phyloP scores from a whole-genome alignment of 2,329 filamentous ascomycete genomes.

The Neofusicoccum kwambonambiense region DNA sequence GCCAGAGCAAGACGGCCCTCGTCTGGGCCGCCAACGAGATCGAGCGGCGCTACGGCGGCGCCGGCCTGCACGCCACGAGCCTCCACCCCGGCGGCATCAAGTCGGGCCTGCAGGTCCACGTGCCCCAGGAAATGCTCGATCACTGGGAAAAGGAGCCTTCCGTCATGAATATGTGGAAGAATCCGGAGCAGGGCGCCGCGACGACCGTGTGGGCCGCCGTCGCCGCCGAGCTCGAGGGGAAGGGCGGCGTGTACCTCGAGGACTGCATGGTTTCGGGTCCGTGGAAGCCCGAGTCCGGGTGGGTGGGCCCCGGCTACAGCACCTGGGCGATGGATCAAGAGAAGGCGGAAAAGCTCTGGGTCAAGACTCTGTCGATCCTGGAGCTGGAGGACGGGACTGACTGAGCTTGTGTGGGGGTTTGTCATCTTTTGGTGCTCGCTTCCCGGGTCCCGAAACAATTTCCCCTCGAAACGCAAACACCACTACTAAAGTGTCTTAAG shows the following conservation, averaged over 20 bases:
- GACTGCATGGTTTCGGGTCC: slow-evolving; percentile 28
- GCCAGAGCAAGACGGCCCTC: slow-evolving; percentile 26
- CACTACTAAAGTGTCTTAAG: too few relatives aligned
- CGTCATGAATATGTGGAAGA: slow-evolving; percentile 48
- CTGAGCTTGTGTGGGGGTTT: too few relatives aligned
- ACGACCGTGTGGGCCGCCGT: slow-evolving; percentile 45
- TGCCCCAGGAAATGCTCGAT: neutral
- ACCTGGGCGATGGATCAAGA: neutral
- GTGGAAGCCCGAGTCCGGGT: neutral
- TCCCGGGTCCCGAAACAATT: too few relatives aligned
- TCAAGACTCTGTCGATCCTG: too few relatives aligned
- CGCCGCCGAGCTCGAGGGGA: neutral
- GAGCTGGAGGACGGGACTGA: too few relatives aligned
- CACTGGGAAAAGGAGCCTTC: slow-evolving; percentile 39
- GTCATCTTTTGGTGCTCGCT: too few relatives aligned
- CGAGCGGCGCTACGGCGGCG: slow-evolving; percentile 1
- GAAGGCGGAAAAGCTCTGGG: neutral
- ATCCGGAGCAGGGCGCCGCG: slow-evolving; percentile 30
- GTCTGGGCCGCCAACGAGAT: slow-evolving; percentile 26
- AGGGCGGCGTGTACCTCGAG: slow-evolving; percentile 38
- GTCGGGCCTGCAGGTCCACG: slow-evolving; percentile 43
- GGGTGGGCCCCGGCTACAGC: neutral
- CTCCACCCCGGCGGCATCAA: slow-evolving; percentile 32
- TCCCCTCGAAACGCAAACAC: too few relatives aligned
- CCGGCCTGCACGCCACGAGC: slow-evolving; percentile 27